phyloP scores from a whole-genome alignment of 1,284 basidiomycete species.

The Tilletiopsis washingtonensis region DNA sequence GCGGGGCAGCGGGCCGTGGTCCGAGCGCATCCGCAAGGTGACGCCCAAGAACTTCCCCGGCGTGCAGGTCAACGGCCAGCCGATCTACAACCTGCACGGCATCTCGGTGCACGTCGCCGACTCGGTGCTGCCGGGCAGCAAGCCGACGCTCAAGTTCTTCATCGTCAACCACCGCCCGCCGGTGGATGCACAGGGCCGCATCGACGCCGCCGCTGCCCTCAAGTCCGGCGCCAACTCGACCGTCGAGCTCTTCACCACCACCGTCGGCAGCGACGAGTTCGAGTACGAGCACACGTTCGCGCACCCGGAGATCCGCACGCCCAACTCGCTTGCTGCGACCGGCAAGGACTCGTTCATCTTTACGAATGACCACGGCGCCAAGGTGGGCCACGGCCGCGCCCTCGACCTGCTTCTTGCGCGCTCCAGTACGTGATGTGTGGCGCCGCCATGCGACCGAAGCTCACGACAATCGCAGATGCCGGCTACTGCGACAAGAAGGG shows the following conservation, averaged over 20 bases:
- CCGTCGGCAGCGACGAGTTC: constrained; percentile 51
- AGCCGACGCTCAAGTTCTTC: constrained; percentile 28
- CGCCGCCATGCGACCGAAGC: no score
- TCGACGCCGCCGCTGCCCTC: neutral
- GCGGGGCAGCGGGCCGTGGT: constrained; percentile 52
- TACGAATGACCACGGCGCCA: constrained; percentile 33
- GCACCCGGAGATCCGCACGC: constrained; percentile 55
- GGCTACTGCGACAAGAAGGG: constrained; percentile 27
- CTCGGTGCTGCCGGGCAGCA: constrained; percentile 12
- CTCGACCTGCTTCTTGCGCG: constrained; percentile 16
- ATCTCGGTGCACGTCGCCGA: constrained; percentile 58
- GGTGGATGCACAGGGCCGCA: constrained; percentile 9
- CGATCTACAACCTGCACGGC: constrained; percentile 61
- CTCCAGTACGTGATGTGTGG: no score
- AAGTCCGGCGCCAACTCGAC: constrained; percentile 62
- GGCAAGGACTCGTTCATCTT: constrained; percentile 35
- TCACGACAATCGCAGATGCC: no score
- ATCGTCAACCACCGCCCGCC: constrained; percentile 31
- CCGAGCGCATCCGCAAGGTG: constrained; percentile 53
- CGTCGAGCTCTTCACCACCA: constrained; percentile 63
- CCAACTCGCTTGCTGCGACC: constrained; percentile 61
- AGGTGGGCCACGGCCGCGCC: constrained; percentile 11
- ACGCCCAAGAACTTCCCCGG: constrained; percentile 49
- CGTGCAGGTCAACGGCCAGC: constrained; percentile 47
- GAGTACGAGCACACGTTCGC: constrained; percentile 58